These are phyloP conservation scores for Haemoproteus tartakovskyi DNA, from an alignment of 169 alveolate genomes.

Conservation along the genomic window DNA sequence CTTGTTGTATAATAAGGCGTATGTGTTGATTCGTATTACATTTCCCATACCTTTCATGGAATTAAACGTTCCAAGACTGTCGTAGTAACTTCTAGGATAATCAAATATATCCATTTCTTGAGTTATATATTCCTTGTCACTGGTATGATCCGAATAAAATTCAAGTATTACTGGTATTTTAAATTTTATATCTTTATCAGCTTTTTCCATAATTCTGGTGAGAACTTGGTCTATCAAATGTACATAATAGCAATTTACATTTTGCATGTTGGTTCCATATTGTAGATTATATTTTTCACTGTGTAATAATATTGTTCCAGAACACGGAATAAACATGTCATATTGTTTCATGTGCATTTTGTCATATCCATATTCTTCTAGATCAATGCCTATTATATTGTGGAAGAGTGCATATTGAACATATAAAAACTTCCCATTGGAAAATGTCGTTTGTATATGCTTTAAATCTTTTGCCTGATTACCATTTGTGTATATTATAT, in stretches of 20 bases:
- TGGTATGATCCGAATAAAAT: background rate
- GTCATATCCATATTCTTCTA: too few relatives aligned
- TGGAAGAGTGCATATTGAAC: conserved; percentile 7
- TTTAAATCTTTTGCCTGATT: conserved; percentile 6
- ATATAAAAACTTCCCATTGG: conserved; percentile 34
- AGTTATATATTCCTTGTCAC: background rate
- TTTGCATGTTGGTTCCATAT: conserved; percentile 16
- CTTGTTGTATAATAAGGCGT: background rate
- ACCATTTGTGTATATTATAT: conserved; percentile 18
- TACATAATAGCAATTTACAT: conserved; percentile 24
- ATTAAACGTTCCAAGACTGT: background rate
- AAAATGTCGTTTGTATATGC: conserved; percentile 21
- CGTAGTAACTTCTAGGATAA: background rate
- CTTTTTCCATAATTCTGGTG: background rate
- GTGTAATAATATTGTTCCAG: conserved; percentile 46
- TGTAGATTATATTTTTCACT: conserved; percentile 29
- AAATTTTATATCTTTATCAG: too few relatives aligned
- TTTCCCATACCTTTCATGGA: too few relatives aligned
- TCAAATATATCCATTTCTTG: background rate
- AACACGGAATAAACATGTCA: too few relatives aligned
- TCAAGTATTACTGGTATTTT: background rate
- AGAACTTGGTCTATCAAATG: conserved; percentile 25
- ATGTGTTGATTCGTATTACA: conserved; percentile 6
- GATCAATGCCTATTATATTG: too few relatives aligned
- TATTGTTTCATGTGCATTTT: too few relatives aligned